Percentiles rank a stretch among this genome's conserved stretches.
Conservation (phyloP, 176 grass and related monocot species). For the Eleusine indica region DNA sequence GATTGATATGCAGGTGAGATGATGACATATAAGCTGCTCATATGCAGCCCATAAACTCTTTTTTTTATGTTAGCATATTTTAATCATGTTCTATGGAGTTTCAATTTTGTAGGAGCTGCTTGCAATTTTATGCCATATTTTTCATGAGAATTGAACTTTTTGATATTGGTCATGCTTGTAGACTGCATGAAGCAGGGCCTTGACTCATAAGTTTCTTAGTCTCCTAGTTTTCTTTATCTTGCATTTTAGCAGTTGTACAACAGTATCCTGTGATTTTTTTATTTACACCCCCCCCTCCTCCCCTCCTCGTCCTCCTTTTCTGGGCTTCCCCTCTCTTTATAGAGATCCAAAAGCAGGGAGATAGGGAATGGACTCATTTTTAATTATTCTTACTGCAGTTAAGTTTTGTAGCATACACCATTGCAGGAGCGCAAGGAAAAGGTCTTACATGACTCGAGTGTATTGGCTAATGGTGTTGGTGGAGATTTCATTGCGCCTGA, state of each 20-base stretch:
- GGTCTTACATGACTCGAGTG: slow-evolving; percentile 62
- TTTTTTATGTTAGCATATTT: not conserved
- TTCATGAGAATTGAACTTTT: too few species aligned
- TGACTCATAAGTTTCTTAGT: too few species aligned
- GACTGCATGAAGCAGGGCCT: too few species aligned
- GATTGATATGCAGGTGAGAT: slow-evolving; percentile 81
- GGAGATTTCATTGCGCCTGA: slow-evolving; percentile 60
- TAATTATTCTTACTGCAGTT: slow-evolving; percentile 7
- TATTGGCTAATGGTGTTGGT: slow-evolving; percentile 62
- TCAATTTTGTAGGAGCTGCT: not conserved
- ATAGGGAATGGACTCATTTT: not conserved
- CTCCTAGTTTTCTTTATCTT: not conserved
- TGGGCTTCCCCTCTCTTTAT: not conserved
- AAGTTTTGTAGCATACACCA: slow-evolving; percentile 31
- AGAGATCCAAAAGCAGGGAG: not conserved
- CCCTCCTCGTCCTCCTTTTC: too few species aligned
- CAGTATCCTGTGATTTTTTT: not conserved
- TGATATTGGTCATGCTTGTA: too few species aligned
- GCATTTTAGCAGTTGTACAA: not conserved
- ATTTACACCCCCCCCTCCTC: too few species aligned
- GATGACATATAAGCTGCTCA: slow-evolving; percentile 26
- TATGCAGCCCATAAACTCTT: not conserved
- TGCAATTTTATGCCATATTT: not conserved
- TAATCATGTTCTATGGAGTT: not conserved
- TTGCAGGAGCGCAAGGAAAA: slow-evolving; percentile 72